Base-by-base conservation (phyloP, 306 rosid species). In the Betula pendula region DNA sequence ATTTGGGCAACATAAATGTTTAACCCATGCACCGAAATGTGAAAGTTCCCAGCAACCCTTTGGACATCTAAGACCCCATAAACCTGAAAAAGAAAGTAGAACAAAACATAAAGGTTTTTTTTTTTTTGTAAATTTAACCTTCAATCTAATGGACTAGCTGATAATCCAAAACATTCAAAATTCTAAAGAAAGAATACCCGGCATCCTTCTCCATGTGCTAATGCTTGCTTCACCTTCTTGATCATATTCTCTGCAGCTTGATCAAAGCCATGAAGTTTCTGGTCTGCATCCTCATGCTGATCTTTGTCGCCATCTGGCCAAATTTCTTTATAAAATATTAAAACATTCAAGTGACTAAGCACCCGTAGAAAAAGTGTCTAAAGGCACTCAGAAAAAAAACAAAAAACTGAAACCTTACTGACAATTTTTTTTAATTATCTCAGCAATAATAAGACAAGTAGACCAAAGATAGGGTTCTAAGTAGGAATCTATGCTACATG, bases 21-120 rank as follows among this genome's bases (percentile, higher is more conserved):
- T 31, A 93, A 81, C 60, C 98, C 98, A 70, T 93, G 98, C 73
- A 93, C 94, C 73, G 98, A 93, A 68, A 91, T 79, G 77, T 93
- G 98, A 80, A 93, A 93, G 83, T 93, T 93, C 75, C 98, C 97
- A 74, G 98, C 98, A 77, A 91, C 97, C 78, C 98, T 87, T 76
- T 93, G 97, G 76, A 93, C 98, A 86, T 93, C 98, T 84, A 93
- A 87, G 85, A 88, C 91, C 14, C 98, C 98, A 84, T 84, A 93
- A 83, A 93, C 94, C 98, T 93, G 89, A 88, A 88, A 79, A 60
- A 69, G 24, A 76, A 71, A 74, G 24, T 52, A 73, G 6, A 77
- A 74, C 15, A 20, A 76, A 19, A 53, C n/a, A 16, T 53, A 45
- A 51, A 12, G 52, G 11, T 20, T 43, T 12, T 43, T 55, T 29